Evolutionary conservation across 345 rosid species (phyloP), one percentile per base, ranked within the genome.

Genomic region (Psidium friedrichsthalianum): DNA sequence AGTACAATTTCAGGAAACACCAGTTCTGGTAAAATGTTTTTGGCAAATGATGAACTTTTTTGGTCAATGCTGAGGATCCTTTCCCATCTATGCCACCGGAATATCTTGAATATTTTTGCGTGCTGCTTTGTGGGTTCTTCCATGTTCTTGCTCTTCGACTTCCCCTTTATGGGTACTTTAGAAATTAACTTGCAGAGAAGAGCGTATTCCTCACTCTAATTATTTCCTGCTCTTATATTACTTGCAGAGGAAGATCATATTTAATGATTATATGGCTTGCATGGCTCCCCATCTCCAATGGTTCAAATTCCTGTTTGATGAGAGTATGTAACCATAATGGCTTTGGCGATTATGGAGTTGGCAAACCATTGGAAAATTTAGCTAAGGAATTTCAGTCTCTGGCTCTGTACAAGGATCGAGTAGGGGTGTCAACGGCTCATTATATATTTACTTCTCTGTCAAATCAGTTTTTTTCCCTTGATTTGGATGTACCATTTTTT

Each of bases 11-110:
- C 86, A 90, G 85, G 90, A 87, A 53, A 86, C 86, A 53, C 89
- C 90, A 56, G 90, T 91, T 12, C 8, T 88, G 11, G 85, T 92
- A 29, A 69, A n/a, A 40, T 64, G 87, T 12, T 89, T 88, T 83
- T 18, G 2, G 6, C 88, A 86, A 74, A 86, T 40, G 92, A 91
- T 56, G 91, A 91, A 56, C 86, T 88, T 2, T 89, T 90, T 84
- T 90, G 93, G 92, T 83, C 90, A 51, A 85, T 87, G 86, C 87
- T 91, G 2, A 87, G 55, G 86, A 89, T 92, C 58, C 92, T 92
- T 57, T 87, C 87, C 42, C 78, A 88, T 42, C 84, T 90, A 3
- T 88, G 90, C 76, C 94, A 93, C 82, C 85, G 90, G 76, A 91
- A 90, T 27, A 89, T 93, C 61, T 57, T 87, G 86, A 91, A 87